These are phyloP conservation scores for Naegleria fowleri DNA, from an alignment of 208 protist species.

Conservation along the genomic window DNA sequence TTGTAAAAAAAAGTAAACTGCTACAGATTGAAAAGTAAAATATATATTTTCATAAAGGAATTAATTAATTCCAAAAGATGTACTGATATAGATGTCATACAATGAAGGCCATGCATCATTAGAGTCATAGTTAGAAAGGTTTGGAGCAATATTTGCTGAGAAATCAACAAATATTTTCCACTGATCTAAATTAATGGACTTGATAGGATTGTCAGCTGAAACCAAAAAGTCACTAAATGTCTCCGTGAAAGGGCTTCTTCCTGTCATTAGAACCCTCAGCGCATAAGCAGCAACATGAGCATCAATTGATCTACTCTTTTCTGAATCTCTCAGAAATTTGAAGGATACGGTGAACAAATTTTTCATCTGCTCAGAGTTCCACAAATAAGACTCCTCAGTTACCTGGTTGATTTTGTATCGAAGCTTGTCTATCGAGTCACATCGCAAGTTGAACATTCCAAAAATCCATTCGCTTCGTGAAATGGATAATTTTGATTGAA, in stretches of 20 bases:
- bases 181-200: neutral
- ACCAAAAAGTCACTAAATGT: neutral
- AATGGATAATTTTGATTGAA: neutral
- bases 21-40: too few species aligned
- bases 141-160: neutral
- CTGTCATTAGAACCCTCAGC: neutral
- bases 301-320: conserved; percentile 9
- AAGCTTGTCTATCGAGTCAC: neutral
- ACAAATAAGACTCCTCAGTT: neutral
- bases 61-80: neutral
- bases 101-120: conserved; percentile 21
- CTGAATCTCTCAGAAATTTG: neutral
- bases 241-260: neutral
- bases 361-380: neutral
- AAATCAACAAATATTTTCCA: conserved; percentile 15
- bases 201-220: neutral
- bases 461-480: neutral
- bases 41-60: neutral
- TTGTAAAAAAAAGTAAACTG: too few species aligned
- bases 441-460: conserved; percentile 4
- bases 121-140: neutral
- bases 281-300: neutral
- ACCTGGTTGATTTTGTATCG: neutral
- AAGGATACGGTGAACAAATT: neutral
- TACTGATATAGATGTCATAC: neutral